phyloP scores from a whole-genome alignment of 2,329 filamentous ascomycete species.

The Drechslerella dactyloides region DNA sequence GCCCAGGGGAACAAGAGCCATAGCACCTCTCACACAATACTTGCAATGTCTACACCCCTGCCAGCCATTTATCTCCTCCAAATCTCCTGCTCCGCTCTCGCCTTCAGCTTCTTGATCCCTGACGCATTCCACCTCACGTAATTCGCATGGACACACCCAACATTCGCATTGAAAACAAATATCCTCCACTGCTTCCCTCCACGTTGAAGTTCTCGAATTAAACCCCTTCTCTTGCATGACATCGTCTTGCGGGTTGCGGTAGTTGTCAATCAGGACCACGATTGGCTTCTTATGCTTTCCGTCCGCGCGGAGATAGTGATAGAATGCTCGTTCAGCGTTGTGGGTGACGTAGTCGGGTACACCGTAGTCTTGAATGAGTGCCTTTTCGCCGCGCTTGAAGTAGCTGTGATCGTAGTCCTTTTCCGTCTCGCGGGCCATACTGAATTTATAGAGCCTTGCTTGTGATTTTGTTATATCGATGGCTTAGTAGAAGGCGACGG shows the following conservation, averaged over 20 bases:
- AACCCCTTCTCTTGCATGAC: background rate
- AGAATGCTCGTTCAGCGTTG: slow-evolving; percentile 27
- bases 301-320: slow-evolving; percentile 6
- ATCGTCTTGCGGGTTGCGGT: slow-evolving; percentile 15
- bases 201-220: background rate
- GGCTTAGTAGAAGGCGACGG: too few relatives aligned
- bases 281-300: slow-evolving; percentile 7
- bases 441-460: background rate
- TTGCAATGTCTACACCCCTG: slow-evolving; percentile 23
- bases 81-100: background rate
- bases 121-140: slow-evolving; percentile 7
- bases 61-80: slow-evolving; percentile 10
- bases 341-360: slow-evolving; percentile 28
- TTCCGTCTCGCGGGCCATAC: slow-evolving; percentile 28
- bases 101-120: background rate
- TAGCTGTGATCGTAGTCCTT: slow-evolving; percentile 30
- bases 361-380: slow-evolving; percentile 21
- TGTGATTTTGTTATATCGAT: too few relatives aligned
- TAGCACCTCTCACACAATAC: slow-evolving; percentile 22
- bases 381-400: slow-evolving; percentile 15
- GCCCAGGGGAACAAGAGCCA: slow-evolving; percentile 13
- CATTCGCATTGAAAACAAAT: slow-evolving; percentile 30
- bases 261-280: slow-evolving; percentile 28
- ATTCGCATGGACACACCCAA: slow-evolving; percentile 25
- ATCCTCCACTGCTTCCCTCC: slow-evolving; percentile 21